These are phyloP conservation scores for Aspergillus cristatus DNA, from an alignment of 495 filamentous ascomycete genomes.

Conservation along the genomic window DNA sequence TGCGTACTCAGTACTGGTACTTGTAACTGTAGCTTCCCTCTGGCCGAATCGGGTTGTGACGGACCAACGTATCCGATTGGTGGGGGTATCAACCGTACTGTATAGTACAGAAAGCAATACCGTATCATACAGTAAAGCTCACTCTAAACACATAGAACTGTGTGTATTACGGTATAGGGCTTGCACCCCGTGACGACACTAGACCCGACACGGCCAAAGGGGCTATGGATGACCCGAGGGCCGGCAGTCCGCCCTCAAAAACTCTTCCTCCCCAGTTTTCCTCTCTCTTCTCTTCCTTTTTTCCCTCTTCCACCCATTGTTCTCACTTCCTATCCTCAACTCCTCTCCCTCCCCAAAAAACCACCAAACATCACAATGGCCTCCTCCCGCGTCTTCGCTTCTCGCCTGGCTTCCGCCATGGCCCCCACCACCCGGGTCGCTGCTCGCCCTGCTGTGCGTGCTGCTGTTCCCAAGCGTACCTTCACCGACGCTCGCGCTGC, in stretches of 20 bases:
- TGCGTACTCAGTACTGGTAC: no score
- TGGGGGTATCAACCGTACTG: no score
- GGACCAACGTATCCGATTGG: no score
- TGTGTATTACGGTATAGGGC: no score
- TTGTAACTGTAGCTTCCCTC: no score
- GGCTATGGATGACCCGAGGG: no score
- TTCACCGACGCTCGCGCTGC: constrained; percentile 42
- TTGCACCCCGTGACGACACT: no score
- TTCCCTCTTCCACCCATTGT: constrained; percentile 17
- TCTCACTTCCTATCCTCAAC: constrained; percentile 13
- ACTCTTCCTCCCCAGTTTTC: constrained; percentile 17
- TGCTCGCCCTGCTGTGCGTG: constrained; percentile 60
- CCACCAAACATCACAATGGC: constrained; percentile 56
- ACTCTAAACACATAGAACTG: no score
- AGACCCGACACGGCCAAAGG: no score
- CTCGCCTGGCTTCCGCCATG: constrained; percentile 66
- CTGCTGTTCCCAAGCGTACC: constrained; percentile 59
- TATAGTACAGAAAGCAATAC: no score
- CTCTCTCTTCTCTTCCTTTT: constrained; percentile 20
- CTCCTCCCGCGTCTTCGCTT: constrained; percentile 60
- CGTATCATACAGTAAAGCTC: no score
- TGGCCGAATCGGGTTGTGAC: no score
- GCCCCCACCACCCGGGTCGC: constrained; percentile 60
- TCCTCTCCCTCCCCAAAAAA: constrained; percentile 25
- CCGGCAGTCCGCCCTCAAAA: neutral